Evolutionary conservation across 495 filamentous ascomycete genomes (phyloP).

Genomic region (Haplographium delicatum): DNA sequence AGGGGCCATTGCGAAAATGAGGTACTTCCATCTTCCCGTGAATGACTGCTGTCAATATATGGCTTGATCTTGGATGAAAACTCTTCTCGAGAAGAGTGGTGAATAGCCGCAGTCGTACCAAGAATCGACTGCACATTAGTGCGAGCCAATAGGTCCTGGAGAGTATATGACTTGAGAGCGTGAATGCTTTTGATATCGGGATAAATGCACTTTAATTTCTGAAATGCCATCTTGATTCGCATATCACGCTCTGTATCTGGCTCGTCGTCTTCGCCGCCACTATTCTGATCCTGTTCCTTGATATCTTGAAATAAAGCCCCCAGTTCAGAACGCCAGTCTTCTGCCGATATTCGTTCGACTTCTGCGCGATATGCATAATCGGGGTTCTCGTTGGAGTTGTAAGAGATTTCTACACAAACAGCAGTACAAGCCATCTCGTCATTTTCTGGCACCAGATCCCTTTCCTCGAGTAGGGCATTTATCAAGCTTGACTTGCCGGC

Average conservation of each 20-base stretch:
- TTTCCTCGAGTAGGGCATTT: constrained; percentile 42
- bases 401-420: constrained; percentile 60
- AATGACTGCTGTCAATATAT: constrained; percentile 17
- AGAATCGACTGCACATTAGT: neutral
- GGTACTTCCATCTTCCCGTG: neutral
- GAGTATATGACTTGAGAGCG: constrained; percentile 34
- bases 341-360: constrained; percentile 52
- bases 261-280: constrained; percentile 39
- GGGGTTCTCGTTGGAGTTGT: constrained; percentile 42
- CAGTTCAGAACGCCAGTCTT: constrained; percentile 57
- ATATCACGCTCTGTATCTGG: constrained; percentile 31
- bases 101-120: neutral
- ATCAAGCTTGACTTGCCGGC: constrained; percentile 47
- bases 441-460: constrained; percentile 14
- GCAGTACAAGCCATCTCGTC: constrained; percentile 55
- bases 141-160: constrained; percentile 37
- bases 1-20: constrained; percentile 59
- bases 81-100: neutral
- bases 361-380: constrained; percentile 48
- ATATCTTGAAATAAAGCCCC: constrained; percentile 45
- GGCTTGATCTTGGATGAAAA: constrained; percentile 26
- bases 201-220: constrained; percentile 62
- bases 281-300: constrained; percentile 34
- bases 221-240: constrained; percentile 41
- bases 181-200: constrained; percentile 46